A percentile compares a stretch with the other conserved stretches of the same genome.
Conservation (phyloP, 108 stramenopile species). For the Schizochytrium sp. region DNA sequence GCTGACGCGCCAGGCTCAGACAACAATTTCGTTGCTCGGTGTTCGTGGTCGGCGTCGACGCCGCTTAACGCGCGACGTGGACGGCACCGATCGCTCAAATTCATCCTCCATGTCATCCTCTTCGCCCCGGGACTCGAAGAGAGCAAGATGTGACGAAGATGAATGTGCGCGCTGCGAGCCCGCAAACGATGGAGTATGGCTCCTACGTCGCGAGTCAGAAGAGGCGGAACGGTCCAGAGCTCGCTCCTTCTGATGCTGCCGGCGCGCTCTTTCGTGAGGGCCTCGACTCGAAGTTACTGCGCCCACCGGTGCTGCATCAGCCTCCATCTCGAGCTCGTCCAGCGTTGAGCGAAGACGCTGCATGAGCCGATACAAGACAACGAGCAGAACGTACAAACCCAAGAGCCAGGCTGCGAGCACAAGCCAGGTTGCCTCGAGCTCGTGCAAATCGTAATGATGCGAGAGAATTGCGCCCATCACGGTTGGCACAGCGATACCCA, state of each 20-base stretch:
- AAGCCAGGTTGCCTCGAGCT: not conserved
- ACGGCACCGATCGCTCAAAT: not conserved
- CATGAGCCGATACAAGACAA: not conserved
- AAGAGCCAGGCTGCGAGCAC: not conserved
- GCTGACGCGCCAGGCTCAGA: not conserved
- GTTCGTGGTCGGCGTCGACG: not conserved
- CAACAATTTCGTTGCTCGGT: not conserved
- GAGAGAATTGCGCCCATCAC: not conserved
- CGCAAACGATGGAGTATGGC: not conserved
- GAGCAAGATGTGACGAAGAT: too few relatives aligned
- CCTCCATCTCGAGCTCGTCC: not conserved
- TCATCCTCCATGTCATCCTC: too few relatives aligned
- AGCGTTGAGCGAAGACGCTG: not conserved
- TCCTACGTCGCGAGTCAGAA: not conserved
- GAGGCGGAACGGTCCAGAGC: not conserved
- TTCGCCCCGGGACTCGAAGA: too few relatives aligned
- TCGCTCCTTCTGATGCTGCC: not conserved
- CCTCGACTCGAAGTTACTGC: not conserved
- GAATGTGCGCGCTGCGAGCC: not conserved
- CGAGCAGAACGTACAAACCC: not conserved
- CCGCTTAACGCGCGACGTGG: not conserved
- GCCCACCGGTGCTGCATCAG: not conserved
- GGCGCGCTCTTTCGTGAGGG: not conserved
- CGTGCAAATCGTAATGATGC: not conserved
- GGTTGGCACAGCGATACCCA: not conserved